phyloP scores from a whole-genome alignment of 345 rosid species.

The Ceriops decandra region DNA sequence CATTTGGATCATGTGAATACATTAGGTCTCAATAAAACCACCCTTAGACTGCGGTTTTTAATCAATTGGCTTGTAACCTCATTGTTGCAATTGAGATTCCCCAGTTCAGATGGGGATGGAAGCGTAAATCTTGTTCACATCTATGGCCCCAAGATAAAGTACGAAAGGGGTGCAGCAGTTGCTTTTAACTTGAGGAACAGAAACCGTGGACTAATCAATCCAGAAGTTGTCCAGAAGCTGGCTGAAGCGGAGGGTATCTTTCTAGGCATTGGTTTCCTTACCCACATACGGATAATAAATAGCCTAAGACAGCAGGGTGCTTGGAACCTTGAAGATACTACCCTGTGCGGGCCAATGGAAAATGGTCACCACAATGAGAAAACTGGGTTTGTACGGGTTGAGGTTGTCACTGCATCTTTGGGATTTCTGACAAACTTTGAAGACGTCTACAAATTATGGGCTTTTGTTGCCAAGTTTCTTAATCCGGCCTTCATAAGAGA shows the following conservation, averaged over 20 bases:
- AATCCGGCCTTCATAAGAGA: conserved; percentile 63
- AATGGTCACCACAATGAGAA: conserved; percentile 54
- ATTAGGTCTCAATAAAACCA: conserved; percentile 95
- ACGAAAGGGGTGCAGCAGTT: conserved; percentile 92
- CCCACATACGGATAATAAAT: conserved; percentile 75
- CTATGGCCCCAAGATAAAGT: conserved; percentile 95
- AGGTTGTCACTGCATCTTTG: conserved; percentile 93
- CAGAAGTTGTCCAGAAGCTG: conserved; percentile 84
- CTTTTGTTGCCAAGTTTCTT: conserved; percentile 84
- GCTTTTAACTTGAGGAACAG: conserved; percentile 83
- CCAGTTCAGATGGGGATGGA: conserved; percentile 52
- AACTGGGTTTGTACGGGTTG: conserved; percentile 65
- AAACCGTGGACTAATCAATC: conserved; percentile 68
- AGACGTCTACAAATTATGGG: conserved; percentile 93
- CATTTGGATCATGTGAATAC: conserved; percentile 90
- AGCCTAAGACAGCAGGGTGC: conserved; percentile 45
- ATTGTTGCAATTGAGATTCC: conserved; percentile 73
- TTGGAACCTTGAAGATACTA: conserved; percentile 48
- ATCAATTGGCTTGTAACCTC: conserved; percentile 98
- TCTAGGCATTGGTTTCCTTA: conserved; percentile 83
- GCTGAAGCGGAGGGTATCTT: conserved; percentile 92
- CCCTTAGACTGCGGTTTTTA: conserved; percentile 69
- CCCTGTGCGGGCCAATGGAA: conserved; percentile 69
- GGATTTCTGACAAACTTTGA: conserved; percentile 95
- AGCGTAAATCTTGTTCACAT: conserved; percentile 73